Evolutionary conservation across 768 basidiomycete species (phyloP).

Genomic region (Naganishia vishniacii): DNA sequence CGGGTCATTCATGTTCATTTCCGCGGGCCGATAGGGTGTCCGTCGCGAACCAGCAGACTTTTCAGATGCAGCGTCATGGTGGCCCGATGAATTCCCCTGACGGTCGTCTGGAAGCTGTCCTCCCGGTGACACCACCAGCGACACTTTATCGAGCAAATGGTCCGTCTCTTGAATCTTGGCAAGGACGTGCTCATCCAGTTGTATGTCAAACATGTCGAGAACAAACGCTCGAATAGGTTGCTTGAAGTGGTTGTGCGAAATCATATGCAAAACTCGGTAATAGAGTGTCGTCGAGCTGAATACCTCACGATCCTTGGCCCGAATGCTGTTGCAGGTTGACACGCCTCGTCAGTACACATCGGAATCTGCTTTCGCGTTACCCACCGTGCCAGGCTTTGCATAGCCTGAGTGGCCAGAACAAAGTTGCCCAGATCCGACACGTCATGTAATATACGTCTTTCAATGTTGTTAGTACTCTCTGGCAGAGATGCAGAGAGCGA

Average conservation of each 20-base stretch:
- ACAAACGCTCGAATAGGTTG: conserved; percentile 88
- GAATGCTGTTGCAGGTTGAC: conserved; percentile 28
- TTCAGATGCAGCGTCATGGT: neutral
- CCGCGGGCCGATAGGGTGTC: neutral
- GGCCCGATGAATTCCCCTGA: neutral
- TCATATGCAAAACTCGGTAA: conserved; percentile 76
- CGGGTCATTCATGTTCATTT: conserved; percentile 1
- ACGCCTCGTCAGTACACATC: neutral
- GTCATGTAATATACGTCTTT: conserved; percentile 71
- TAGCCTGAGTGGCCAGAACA: conserved; percentile 90
- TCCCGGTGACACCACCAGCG: neutral
- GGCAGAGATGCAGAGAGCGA: neutral
- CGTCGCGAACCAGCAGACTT: neutral
- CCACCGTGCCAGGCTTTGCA: conserved; percentile 77
- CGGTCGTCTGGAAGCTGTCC: neutral
- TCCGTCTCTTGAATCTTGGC: neutral
- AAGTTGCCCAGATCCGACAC: conserved; percentile 93
- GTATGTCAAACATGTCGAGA: conserved; percentile 82
- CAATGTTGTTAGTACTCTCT: conserved; percentile 25
- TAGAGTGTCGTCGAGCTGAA: conserved; percentile 75
- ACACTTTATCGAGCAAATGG: conserved; percentile 5
- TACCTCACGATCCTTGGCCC: conserved; percentile 57
- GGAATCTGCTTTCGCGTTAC: conserved; percentile 33
- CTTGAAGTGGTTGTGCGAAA: conserved; percentile 83
- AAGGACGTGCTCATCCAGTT: conserved; percentile 63